Base-by-base conservation (phyloP, 176 grass and related monocot genomes). In the Metroxylon sagu region DNA sequence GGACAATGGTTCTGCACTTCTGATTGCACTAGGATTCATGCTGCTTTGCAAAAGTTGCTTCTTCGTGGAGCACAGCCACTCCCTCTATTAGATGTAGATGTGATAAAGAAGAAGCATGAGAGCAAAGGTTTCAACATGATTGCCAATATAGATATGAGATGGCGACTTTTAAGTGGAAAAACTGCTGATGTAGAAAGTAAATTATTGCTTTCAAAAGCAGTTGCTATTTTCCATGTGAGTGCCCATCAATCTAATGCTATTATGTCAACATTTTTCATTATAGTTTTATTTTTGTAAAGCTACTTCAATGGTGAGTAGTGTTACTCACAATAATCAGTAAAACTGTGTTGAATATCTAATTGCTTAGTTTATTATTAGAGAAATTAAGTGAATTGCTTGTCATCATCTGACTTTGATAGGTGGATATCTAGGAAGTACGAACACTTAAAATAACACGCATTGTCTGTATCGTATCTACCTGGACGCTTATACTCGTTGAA, bases 181-280 rank as follows among this genome's bases (percentile, higher is more conserved):
- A 80, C 74, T 69, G 70, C 56, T 39, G 71, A 81, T 49, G 81
- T 66, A 53, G 87, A 97, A 49, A 87, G 81, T 66, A 97, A 97
- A 75, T 49, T 91, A 63, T 77, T 92, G 58, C 76, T 97, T 25
- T 90, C 86, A 53, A 97, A 79, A 76, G 87, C 81, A 25, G 93
- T 97, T 62, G 78, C 82, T 2, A 97, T 97, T 75, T 92, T 98
- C 59, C 93, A 98, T 80, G 93, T 92, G 68, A 85, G 87, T 77
- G 60, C 30, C 54, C 27, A 43, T 43, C 10, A 3, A 43, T 43
- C 35, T 43, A 10, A 43, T 12, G 35, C 21, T 23, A 23, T 23
- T 1, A 23, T 23, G 21, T 23, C 21, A 23, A 23, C 21, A 23
- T 43, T 43, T 43, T 43, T 10, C 12, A 2, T 43, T 43, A 43